These are phyloP conservation scores for Terana coerulea DNA, from an alignment of 768 basidiomycete species.

Conservation along the genomic window DNA sequence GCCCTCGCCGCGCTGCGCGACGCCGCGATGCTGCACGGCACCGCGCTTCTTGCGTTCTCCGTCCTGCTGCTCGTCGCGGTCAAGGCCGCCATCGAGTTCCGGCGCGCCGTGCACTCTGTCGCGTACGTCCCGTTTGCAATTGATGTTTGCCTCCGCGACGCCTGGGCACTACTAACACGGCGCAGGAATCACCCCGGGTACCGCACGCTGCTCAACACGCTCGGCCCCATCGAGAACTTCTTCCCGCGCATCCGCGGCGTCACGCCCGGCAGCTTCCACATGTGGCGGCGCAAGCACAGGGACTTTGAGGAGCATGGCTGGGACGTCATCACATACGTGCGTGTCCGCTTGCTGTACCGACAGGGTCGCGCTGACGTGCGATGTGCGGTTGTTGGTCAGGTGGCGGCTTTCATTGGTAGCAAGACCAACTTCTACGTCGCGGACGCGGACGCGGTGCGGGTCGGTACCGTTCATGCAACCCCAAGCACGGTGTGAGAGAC, in stretches of 20 bases:
- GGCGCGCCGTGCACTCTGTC: constrained; percentile 17
- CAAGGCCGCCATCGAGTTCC: constrained; percentile 14
- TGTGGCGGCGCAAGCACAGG: constrained; percentile 19
- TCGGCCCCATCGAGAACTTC: constrained; percentile 16
- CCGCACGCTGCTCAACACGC: constrained; percentile 10
- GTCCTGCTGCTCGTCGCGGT: constrained; percentile 14
- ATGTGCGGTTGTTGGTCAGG: neutral
- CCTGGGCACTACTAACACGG: neutral
- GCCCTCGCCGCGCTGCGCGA: neutral
- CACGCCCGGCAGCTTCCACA: constrained; percentile 16
- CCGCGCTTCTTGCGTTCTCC: constrained; percentile 8
- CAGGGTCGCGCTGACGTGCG: neutral
- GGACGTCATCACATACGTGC: constrained; percentile 23
- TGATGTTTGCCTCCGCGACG: neutral
- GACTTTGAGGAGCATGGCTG: constrained; percentile 19
- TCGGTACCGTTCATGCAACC: too few relatives aligned
- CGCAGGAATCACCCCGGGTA: constrained; percentile 11
- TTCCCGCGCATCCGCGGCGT: constrained; percentile 16
- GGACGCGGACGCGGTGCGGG: constrained; percentile 16
- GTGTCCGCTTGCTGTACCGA: neutral
- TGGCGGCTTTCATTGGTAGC: constrained; percentile 8
- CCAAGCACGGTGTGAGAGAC: too few relatives aligned
- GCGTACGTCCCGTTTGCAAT: constrained; percentile 12
- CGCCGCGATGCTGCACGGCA: neutral
- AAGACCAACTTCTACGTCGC: constrained; percentile 14